Percentiles rank a stretch among this genome's conserved stretches.
Conservation (phyloP, 1,284 basidiomycete genomes). For the Anthracocystis panici-leucophaei region DNA sequence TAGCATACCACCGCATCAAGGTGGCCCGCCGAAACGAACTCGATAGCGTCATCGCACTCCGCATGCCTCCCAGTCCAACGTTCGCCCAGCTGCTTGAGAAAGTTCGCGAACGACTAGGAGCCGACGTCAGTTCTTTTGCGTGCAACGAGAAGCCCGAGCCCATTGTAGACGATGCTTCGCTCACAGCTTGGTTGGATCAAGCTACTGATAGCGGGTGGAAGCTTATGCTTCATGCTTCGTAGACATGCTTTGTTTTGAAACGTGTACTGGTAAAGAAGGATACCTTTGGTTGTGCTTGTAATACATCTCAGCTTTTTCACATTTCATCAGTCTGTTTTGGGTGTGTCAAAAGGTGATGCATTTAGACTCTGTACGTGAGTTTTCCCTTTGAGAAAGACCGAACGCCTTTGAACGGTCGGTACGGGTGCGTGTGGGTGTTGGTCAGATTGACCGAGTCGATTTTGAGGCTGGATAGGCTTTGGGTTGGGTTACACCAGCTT, state of each 20-base stretch:
- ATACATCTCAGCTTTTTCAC: background rate
- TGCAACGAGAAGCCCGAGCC: slow-evolving; percentile 73
- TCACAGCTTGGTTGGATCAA: slow-evolving; percentile 80
- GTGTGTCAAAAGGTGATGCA: no score
- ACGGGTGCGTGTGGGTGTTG: slow-evolving; percentile 67
- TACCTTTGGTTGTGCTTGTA: background rate
- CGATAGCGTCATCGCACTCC: slow-evolving; percentile 94
- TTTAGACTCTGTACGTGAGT: slow-evolving; percentile 51
- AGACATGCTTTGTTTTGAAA: slow-evolving; percentile 3
- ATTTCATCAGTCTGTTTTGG: background rate
- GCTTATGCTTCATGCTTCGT: slow-evolving; percentile 82
- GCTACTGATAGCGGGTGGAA: slow-evolving; percentile 79
- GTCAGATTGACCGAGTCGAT: slow-evolving; percentile 87
- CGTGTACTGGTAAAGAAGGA: background rate
- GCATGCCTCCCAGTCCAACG: slow-evolving; percentile 93
- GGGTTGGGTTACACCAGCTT: slow-evolving; percentile 78
- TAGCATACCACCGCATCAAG: slow-evolving; percentile 85
- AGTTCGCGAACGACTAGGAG: slow-evolving; percentile 85
- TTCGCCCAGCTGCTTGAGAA: slow-evolving; percentile 88
- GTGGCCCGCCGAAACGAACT: slow-evolving; percentile 86
- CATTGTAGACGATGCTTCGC: slow-evolving; percentile 78
- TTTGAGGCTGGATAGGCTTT: slow-evolving; percentile 82
- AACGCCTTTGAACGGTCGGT: slow-evolving; percentile 78
- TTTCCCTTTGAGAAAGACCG: slow-evolving; percentile 67
- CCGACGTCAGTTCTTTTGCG: slow-evolving; percentile 75